phyloP scores from a whole-genome alignment of 192 early-diverging fungal genomes.

The Chytriomyces hyalinus region DNA sequence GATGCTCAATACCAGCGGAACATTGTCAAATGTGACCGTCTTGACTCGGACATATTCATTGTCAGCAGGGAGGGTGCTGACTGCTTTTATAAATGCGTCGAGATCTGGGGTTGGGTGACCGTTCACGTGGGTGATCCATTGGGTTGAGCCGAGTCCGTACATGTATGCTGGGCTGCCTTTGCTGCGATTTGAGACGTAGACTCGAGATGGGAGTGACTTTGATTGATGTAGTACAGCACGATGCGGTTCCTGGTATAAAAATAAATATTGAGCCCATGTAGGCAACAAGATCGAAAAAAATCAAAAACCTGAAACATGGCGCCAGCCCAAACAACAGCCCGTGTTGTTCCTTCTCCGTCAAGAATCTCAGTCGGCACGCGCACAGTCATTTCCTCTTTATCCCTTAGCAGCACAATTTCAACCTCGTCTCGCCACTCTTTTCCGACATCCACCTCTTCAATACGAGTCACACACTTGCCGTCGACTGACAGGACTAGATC shows the following conservation, averaged over 20 bases:
- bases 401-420: slow-evolving; percentile 63
- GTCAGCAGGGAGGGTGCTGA: slow-evolving; percentile 57
- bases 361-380: slow-evolving; percentile 65
- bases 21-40: slow-evolving; percentile 77
- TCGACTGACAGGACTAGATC: slow-evolving; percentile 54
- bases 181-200: slow-evolving; percentile 50
- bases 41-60: slow-evolving; percentile 74
- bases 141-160: slow-evolving; percentile 53
- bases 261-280: background rate
- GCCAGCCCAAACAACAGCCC: slow-evolving; percentile 84
- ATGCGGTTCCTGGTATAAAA: slow-evolving; percentile 49
- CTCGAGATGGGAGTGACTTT: slow-evolving; percentile 42
- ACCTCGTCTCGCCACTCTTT: slow-evolving; percentile 39
- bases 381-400: slow-evolving; percentile 70
- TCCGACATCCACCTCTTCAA: slow-evolving; percentile 44
- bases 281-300: background rate
- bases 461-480: slow-evolving; percentile 42
- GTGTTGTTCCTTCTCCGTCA: slow-evolving; percentile 53
- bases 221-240: slow-evolving; percentile 54
- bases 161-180: slow-evolving; percentile 56
- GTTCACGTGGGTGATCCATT: slow-evolving; percentile 57
- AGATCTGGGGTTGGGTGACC: slow-evolving; percentile 68
- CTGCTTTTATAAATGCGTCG: slow-evolving; percentile 74
- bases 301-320: slow-evolving; percentile 69
- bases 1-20: slow-evolving; percentile 74